Conservation (phyloP, 2,329 filamentous ascomycete species). For the Cladosporium phlei region DNA sequence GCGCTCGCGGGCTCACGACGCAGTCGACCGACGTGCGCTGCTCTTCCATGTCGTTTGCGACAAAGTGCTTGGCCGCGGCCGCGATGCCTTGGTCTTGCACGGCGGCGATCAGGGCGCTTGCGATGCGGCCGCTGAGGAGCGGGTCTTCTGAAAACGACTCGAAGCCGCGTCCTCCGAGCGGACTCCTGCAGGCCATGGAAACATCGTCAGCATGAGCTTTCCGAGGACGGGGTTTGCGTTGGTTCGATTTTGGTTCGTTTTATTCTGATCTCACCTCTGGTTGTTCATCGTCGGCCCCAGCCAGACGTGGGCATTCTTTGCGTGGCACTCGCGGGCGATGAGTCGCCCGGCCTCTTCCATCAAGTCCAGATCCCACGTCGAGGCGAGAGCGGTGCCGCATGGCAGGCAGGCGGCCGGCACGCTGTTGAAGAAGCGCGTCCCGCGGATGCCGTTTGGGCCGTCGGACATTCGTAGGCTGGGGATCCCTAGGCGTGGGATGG, state of each 20-base stretch:
- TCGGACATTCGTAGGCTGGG: constrained; percentile 63
- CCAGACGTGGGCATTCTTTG: constrained; percentile 26
- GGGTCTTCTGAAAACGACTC: constrained; percentile 85
- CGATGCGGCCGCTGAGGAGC: constrained; percentile 67
- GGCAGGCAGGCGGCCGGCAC: constrained; percentile 68
- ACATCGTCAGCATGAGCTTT: constrained; percentile 25
- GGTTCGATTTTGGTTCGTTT: constrained; percentile 22
- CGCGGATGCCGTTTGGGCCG: constrained; percentile 65
- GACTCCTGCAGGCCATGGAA: constrained; percentile 20
- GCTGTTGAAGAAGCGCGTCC: constrained; percentile 64
- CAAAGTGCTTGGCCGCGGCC: constrained; percentile 75
- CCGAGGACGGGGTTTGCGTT: constrained; percentile 25
- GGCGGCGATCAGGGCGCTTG: constrained; percentile 56
- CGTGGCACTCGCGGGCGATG: constrained; percentile 24
- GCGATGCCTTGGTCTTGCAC: constrained; percentile 68
- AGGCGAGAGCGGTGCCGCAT: constrained; percentile 41
- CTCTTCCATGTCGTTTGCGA: constrained; percentile 69
- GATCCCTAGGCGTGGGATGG: constrained; percentile 56
- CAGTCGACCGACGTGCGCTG: constrained; percentile 47
- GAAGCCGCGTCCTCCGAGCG: constrained; percentile 68
- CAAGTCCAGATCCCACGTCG: constrained; percentile 25
- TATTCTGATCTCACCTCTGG: constrained; percentile 22
- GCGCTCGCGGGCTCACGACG: constrained; percentile 47
- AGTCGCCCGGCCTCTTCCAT: constrained; percentile 20
- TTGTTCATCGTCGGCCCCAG: constrained; percentile 27